Evolutionary conservation across 495 filamentous ascomycete genomes (phyloP).

Genomic region (Penicillium diatomitis): DNA sequence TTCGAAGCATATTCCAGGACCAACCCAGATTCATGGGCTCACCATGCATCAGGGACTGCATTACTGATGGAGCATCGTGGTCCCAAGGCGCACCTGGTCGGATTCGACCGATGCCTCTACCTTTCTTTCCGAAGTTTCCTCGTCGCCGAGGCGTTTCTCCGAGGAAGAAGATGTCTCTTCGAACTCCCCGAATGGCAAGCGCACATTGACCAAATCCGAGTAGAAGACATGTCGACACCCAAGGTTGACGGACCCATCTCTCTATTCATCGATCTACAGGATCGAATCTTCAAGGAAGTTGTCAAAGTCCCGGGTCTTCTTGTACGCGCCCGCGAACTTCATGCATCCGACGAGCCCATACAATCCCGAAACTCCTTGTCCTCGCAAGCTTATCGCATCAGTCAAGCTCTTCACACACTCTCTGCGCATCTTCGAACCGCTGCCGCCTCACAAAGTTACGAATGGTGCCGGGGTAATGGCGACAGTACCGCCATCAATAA

Average conservation of each 20-base stretch:
- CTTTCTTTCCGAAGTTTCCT: slow-evolving; percentile 22
- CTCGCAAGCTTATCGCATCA: background rate
- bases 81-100: slow-evolving; percentile 15
- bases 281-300: slow-evolving; percentile 16
- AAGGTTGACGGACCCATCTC: slow-evolving; percentile 9
- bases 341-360: background rate
- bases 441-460: slow-evolving; percentile 6
- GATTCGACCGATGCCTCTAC: slow-evolving; percentile 21
- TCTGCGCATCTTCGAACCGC: slow-evolving; percentile 8
- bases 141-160: slow-evolving; percentile 17
- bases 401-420: slow-evolving; percentile 3
- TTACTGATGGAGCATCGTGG: slow-evolving; percentile 23
- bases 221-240: slow-evolving; percentile 13
- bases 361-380: background rate
- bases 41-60: slow-evolving; percentile 23
- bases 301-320: slow-evolving; percentile 15
- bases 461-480: background rate
- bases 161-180: slow-evolving; percentile 17
- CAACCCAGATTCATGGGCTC: slow-evolving; percentile 19
- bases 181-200: slow-evolving; percentile 19
- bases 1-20: slow-evolving; percentile 25
- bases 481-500: background rate
- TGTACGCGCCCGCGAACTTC: slow-evolving; percentile 5
- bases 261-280: slow-evolving; percentile 15
- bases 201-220: slow-evolving; percentile 16